Evolutionary conservation across 2,329 filamentous ascomycete species (phyloP).

Genomic region (Graphiopsis chlorocephala): DNA sequence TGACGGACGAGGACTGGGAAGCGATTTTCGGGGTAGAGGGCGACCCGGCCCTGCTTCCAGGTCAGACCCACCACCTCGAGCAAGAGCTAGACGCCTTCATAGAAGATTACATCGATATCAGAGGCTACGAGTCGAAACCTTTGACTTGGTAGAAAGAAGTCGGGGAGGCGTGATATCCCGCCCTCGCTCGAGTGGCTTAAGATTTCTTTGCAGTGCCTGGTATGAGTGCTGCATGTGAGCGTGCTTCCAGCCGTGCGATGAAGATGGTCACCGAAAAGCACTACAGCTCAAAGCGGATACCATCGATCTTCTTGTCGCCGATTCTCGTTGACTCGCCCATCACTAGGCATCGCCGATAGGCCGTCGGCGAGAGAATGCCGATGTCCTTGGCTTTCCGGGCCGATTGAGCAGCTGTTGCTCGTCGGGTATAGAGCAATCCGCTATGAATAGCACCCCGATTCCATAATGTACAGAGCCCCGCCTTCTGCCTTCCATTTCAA

Average conservation of each 20-base stretch:
- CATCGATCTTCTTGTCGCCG: too few species aligned
- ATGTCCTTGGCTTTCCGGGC: too few species aligned
- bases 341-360: too few species aligned
- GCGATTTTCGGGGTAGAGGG: conserved; percentile 2
- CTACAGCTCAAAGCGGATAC: not conserved
- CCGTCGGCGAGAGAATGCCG: too few species aligned
- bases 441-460: too few species aligned
- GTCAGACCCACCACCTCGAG: not conserved
- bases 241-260: conserved; percentile 15
- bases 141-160: conserved; percentile 6
- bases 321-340: too few species aligned
- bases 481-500: too few species aligned
- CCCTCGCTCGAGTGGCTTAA: conserved; percentile 10
- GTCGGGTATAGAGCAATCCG: too few species aligned
- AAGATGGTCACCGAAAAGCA: conserved; percentile 17
- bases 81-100: conserved; percentile 5
- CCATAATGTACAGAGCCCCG: too few species aligned
- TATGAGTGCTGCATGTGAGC: conserved; percentile 18
- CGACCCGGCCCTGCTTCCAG: conserved; percentile 1
- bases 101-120: conserved; percentile 1
- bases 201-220: conserved; percentile 15
- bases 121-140: conserved; percentile 3
- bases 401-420: too few species aligned
- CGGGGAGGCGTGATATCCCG: conserved; percentile 13
- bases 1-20: conserved; percentile 3